phyloP scores from a whole-genome alignment of 352 stramenopile species.

The Globisporangium takayamanum region DNA sequence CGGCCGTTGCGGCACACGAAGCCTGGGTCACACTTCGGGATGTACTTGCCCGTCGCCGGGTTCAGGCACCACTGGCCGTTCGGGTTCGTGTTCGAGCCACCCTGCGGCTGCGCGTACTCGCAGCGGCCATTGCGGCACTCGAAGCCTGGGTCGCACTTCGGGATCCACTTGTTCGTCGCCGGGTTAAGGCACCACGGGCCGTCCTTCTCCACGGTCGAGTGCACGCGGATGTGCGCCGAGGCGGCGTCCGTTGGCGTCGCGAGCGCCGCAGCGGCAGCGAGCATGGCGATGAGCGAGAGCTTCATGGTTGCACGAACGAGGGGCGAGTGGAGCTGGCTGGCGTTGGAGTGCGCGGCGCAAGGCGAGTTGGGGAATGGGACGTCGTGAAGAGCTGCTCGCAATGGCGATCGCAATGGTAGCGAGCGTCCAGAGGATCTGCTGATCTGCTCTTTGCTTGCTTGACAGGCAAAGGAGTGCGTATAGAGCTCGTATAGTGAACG shows the following conservation, averaged over 20 bases:
- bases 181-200: constrained; percentile 11
- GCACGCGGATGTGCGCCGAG: constrained; percentile 8
- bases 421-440: neutral
- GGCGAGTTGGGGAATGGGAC: constrained; percentile 8
- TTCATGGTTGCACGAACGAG: constrained; percentile 1
- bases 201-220: constrained; percentile 4
- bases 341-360: neutral
- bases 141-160: constrained; percentile 12
- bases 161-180: constrained; percentile 10
- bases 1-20: constrained; percentile 13
- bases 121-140: constrained; percentile 12
- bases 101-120: constrained; percentile 8
- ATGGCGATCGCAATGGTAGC: neutral
- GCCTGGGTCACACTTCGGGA: constrained; percentile 10
- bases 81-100: neutral
- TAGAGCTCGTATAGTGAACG: neutral
- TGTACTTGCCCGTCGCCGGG: constrained; percentile 11
- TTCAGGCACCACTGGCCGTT: constrained; percentile 9
- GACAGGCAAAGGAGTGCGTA: neutral
- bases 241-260: neutral
- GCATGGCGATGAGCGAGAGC: constrained; percentile 5
- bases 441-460: neutral
- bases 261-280: constrained; percentile 4
- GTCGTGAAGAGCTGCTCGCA: neutral
- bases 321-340: no score